Evolutionary conservation across 2,329 filamentous ascomycete species (phyloP), one percentile per base, ranked within the genome.

Genomic region (Biscogniauxia sp.): DNA sequence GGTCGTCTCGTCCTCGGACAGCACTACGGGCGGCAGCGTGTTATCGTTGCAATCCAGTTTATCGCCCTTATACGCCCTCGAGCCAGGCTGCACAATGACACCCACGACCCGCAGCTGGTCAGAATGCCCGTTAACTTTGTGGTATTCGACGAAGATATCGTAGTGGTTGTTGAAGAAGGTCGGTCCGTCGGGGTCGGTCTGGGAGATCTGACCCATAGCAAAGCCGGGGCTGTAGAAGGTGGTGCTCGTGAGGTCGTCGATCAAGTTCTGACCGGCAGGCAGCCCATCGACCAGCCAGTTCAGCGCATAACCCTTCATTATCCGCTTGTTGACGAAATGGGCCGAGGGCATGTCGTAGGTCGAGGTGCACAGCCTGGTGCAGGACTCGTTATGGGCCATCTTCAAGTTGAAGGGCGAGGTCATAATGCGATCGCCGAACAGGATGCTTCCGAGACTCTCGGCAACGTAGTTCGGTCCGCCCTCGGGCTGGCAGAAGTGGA

Each of bases 211-310:
- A 20, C 93, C 93, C 57, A 98, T 82, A 58, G 91, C 83, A 76
- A 99, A 99, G 1, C 95, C 95, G 13, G 94, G 92, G 73, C 88
- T 96, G 77, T 97, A 96, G 73, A 96, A 97, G 54, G 88, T 86
- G 15, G 88, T 88, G 37, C 88, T 84, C 1, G 91, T 93, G 54
- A 89, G 83, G 51, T 88, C 84, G 73, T 97, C 95, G 67, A 85
- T 79, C 63, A 93, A 89, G 70, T 90, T 80, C 75, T 97, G 92
- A 23, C 93, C 95, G 1, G 93, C 95, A 0, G 95, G 95, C 56
- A 99, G 80, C 1, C 95, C 94, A 75, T 99, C 95, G 49, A 99
- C 89, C 56, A 99, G 82, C 92, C 94, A 97, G 75, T 98, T 97
- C 70, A 98, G 78, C 70, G 93, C 94, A 77, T 96, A 97, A 37